A percentile compares a stretch with the other conserved stretches of the same genome.
Conservation (phyloP, 345 rosid species). For the Eucalyptus viminalis region DNA sequence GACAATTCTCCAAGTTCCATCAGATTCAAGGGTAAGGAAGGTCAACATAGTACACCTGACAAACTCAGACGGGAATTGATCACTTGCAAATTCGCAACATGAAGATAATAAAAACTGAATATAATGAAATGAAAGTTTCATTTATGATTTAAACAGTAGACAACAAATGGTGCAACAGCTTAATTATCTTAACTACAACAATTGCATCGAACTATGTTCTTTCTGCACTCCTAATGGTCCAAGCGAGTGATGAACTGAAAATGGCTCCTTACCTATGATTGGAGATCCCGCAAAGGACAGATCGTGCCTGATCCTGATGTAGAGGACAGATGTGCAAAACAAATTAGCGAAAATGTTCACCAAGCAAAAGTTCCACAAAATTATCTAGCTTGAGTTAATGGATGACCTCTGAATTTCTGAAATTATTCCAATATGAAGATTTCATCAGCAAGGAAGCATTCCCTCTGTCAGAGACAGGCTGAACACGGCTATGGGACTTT, state of each 20-base stretch:
- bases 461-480: background rate
- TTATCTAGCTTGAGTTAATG: background rate
- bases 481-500: conserved; percentile 1
- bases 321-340: background rate
- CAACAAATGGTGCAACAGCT: background rate
- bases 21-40: conserved; percentile 12
- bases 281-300: background rate
- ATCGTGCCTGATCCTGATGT: background rate
- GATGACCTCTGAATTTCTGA: background rate
- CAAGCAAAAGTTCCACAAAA: background rate
- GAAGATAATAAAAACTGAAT: background rate
- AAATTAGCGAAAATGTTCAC: background rate
- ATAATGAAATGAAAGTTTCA: background rate
- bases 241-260: background rate
- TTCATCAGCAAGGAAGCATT: conserved; percentile 2
- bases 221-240: background rate
- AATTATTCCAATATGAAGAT: conserved; percentile 1
- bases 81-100: background rate
- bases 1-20: conserved; percentile 18
- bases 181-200: background rate
- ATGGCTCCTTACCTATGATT: background rate
- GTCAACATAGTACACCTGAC: conserved; percentile 12
- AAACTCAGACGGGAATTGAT: background rate
- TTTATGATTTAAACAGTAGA: background rate
- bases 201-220: background rate